Conservation (phyloP, 163 green algal genomes). For the Scenedesmus sp. region DNA sequence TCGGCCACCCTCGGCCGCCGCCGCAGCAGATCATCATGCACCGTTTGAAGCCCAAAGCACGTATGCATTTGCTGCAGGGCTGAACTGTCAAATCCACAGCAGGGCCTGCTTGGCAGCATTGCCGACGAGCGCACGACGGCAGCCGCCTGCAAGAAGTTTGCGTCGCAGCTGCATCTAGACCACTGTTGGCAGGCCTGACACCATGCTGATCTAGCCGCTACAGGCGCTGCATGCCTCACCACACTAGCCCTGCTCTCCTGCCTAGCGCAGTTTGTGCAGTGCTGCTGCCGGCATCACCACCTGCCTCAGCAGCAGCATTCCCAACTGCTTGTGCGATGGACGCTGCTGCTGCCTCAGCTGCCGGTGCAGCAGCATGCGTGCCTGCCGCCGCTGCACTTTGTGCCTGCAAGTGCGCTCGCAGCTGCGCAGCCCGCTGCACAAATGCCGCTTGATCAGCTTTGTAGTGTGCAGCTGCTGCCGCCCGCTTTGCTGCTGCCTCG, state of each 20-base stretch:
- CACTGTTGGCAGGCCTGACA: no score
- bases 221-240: no score
- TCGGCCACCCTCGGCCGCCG: no score
- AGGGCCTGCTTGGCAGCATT: no score
- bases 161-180: no score
- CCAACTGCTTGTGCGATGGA: neutral
- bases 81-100: no score
- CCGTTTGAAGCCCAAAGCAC: no score
- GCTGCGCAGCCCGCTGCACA: neutral
- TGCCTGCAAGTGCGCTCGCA: neutral
- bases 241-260: neutral
- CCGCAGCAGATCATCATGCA: no score
- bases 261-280: neutral
- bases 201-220: no score
- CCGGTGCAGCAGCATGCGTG: neutral
- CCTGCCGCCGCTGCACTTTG: neutral
- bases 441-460: constrained; percentile 1
- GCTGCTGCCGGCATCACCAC: neutral
- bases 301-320: neutral
- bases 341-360: constrained; percentile 19
- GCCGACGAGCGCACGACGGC: no score
- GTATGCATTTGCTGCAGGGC: no score
- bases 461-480: constrained; percentile 3
- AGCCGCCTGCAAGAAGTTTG: no score
- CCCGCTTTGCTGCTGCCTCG: neutral